Base-by-base conservation (phyloP, 73 alveolate genomes). In the Urostyla sp. region DNA sequence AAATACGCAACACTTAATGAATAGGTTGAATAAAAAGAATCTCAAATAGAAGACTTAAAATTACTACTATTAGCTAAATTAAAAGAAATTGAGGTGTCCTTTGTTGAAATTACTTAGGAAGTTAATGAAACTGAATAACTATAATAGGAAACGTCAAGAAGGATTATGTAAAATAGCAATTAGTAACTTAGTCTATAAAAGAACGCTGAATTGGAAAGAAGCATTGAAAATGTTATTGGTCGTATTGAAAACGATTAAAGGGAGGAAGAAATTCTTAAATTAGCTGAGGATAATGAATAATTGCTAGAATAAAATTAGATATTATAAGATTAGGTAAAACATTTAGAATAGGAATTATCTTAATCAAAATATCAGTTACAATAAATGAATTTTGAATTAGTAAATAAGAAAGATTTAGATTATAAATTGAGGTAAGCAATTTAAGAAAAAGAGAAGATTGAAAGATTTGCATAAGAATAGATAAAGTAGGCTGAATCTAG, bases 41-140 rank as follows among this genome's bases (percentile, higher is more conserved):
- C 50, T 3, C 37, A 63, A 23, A 15, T 63, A 3, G 79, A 63
- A 10, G 20, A 23, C 20, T 32, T 63, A n/a, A 63, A 63, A 40
- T 18, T 27, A 20, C 50, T 15, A 11, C 21, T 63, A 5, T 5
- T 69, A 54, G 83, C 44, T 8, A 69, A 69, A 34, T 35, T 69
- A 43, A 69, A 49, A 27, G 83, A 69, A 26, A n/a, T 69, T 20
- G 83, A 69, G 72, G 20, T 55, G 4, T 46, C 72, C 31, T 69
- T 69, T 49, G 83, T 69, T 46, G 83, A 69, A 31, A 20, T 69
- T 16, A 69, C 72, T 37, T 54, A 69, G 27, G 83, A 69, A 18
- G 49, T 69, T 67, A 69, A 46, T 30, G 67, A 69, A 4, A 31
- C 72, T 24, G 83, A 69, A 69, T 24, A 48, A 7, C 72, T 69